Evolutionary conservation across 1,139 yeast species (phyloP).

Genomic region (Magnusiomyces paraingens): DNA sequence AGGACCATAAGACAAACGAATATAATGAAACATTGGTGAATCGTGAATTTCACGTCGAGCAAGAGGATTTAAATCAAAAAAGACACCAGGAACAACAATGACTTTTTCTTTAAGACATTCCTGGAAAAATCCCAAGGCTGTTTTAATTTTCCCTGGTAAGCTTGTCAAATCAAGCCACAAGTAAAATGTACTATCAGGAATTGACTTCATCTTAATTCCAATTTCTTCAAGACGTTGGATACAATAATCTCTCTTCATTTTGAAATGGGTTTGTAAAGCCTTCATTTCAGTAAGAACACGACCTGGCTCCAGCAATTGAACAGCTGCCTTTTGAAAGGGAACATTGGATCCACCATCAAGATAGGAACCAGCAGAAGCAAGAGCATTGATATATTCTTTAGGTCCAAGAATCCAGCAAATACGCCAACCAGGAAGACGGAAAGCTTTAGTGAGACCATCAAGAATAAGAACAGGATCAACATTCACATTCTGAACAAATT

Average conservation of each 20-base stretch:
- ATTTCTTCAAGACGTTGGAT: conserved; percentile 45
- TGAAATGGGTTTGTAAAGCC: conserved; percentile 56
- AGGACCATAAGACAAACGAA: conserved; percentile 60
- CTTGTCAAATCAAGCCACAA: conserved; percentile 57
- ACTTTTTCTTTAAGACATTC: conserved; percentile 60
- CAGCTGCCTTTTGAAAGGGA: conserved; percentile 59
- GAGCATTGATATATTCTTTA: conserved; percentile 52
- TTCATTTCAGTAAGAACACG: conserved; percentile 51
- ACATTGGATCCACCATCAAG: conserved; percentile 63
- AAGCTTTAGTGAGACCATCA: conserved; percentile 60
- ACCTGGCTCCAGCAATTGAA: conserved; percentile 50
- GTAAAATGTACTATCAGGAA: conserved; percentile 59
- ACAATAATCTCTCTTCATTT: conserved; percentile 56
- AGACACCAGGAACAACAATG: conserved; percentile 62
- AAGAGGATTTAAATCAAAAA: conserved; percentile 59
- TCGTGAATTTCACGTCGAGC: conserved; percentile 56
- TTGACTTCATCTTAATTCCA: conserved; percentile 52
- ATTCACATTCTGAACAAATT: conserved; percentile 51
- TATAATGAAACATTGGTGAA: conserved; percentile 58
- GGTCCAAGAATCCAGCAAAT: conserved; percentile 67
- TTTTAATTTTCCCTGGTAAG: conserved; percentile 53
- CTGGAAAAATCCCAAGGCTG: conserved; percentile 62
- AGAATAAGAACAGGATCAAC: conserved; percentile 56
- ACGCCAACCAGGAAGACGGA: conserved; percentile 66
- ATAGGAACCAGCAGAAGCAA: conserved; percentile 58